These are phyloP conservation scores for Globisporangium heterothallicum DNA, from an alignment of 352 stramenopile species.

Conservation along the genomic window DNA sequence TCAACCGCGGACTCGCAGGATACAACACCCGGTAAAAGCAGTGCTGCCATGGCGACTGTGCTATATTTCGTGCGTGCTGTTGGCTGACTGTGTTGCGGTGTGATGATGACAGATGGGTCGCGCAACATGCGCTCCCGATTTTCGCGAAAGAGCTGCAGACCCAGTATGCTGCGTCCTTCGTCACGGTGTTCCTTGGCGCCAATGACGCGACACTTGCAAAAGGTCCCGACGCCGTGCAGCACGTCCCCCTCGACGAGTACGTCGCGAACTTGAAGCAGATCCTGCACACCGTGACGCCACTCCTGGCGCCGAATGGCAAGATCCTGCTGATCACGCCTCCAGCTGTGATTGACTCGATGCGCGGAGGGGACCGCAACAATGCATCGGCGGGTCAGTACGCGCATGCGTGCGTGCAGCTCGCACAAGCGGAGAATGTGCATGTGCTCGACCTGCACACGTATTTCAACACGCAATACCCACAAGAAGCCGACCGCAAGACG, in stretches of 20 bases:
- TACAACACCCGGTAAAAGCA: conserved; percentile 34
- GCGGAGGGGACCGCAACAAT: conserved; percentile 33
- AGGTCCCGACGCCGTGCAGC: conserved; percentile 18
- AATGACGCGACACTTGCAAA: conserved; percentile 42
- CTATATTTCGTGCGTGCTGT: not conserved
- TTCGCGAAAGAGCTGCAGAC: conserved; percentile 25
- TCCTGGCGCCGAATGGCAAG: conserved; percentile 17
- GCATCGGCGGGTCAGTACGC: conserved; percentile 33
- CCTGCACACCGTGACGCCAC: conserved; percentile 11
- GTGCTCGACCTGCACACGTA: conserved; percentile 37
- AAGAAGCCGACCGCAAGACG: conserved; percentile 16
- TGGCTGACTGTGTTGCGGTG: not conserved
- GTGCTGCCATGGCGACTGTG: too few species aligned
- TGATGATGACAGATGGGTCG: conserved; percentile 17
- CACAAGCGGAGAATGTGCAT: conserved; percentile 14
- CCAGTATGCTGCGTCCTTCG: conserved; percentile 21
- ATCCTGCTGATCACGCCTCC: conserved; percentile 48
- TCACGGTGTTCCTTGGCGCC: conserved; percentile 53
- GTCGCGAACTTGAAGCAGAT: conserved; percentile 24
- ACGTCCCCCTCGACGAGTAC: conserved; percentile 44
- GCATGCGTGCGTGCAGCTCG: conserved; percentile 28
- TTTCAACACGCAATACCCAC: conserved; percentile 29
- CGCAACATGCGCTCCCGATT: conserved; percentile 26
- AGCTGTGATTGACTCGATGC: conserved; percentile 33
- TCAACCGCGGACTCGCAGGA: conserved; percentile 43